Conservation (phyloP, 352 stramenopile species). For the Pythium phragmitis region DNA sequence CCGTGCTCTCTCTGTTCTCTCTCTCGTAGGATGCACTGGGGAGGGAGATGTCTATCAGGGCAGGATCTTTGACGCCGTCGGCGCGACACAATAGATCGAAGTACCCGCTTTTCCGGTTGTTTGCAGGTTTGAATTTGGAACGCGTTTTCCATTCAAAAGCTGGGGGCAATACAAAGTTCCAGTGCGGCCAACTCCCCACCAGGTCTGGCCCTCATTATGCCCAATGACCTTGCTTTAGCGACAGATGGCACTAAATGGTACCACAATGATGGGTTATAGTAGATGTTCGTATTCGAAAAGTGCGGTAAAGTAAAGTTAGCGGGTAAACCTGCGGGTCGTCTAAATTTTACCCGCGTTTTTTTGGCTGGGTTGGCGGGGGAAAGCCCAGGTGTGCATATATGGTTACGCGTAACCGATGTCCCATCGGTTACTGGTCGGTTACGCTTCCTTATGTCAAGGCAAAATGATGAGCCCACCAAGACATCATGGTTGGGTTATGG, state of each 20-base stretch:
- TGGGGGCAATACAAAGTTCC: slow-evolving; percentile 34
- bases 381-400: no score
- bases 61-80: slow-evolving; percentile 2
- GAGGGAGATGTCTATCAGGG: background rate
- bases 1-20: no score
- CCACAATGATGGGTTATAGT: no score
- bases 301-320: slow-evolving; percentile 27
- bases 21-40: no score
- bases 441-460: background rate
- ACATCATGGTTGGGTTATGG: no score
- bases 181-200: slow-evolving; percentile 22
- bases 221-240: slow-evolving; percentile 15
- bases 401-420: background rate
- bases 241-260: slow-evolving; percentile 1
- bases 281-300: background rate
- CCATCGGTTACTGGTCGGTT: background rate
- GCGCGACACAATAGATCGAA: background rate
- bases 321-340: slow-evolving; percentile 36
- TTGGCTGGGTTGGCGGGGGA: background rate
- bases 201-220: background rate
- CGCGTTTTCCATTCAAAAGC: slow-evolving; percentile 29
- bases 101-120: slow-evolving; percentile 31
- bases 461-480: background rate
- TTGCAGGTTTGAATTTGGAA: slow-evolving; percentile 46
- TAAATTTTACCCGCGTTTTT: slow-evolving; percentile 56